A percentile compares a stretch with the other conserved stretches of the same genome.
Conservation (phyloP, 179 eudicot genomes). For the Drosera spatulata region DNA sequence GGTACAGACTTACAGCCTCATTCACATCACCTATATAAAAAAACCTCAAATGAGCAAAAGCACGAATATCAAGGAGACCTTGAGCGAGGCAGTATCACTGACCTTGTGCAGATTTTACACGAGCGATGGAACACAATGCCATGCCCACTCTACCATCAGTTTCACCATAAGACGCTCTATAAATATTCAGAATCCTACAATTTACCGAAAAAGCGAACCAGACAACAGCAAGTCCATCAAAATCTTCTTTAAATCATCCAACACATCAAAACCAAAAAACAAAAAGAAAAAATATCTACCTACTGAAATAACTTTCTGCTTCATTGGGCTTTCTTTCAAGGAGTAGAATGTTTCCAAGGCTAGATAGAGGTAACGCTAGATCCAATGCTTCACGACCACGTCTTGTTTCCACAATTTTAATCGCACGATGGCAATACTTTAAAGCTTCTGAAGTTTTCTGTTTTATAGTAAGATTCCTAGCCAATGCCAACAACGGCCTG, state of each 20-base stretch:
- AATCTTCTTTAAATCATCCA: background rate
- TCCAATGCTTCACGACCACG: constrained; percentile 46
- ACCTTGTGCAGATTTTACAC: constrained; percentile 88
- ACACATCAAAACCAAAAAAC: background rate
- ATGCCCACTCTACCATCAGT: constrained; percentile 70
- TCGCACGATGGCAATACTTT: constrained; percentile 41
- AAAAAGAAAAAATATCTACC: constrained; percentile 24
- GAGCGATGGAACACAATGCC: constrained; percentile 76
- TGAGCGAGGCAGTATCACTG: constrained; percentile 1
- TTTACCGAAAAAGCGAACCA: background rate
- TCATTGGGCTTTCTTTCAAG: constrained; percentile 52
- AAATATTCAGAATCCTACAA: constrained; percentile 49
- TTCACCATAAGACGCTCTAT: constrained; percentile 49
- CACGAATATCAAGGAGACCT: background rate
- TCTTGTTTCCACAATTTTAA: constrained; percentile 42
- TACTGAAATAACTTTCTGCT: constrained; percentile 49
- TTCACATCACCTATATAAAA: constrained; percentile 46
- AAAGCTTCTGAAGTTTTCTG: constrained; percentile 53
- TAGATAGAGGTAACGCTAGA: constrained; percentile 60
- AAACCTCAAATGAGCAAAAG: background rate
- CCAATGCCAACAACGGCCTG: constrained; percentile 67
- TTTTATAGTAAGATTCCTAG: constrained; percentile 44
- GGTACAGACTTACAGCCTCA: constrained; percentile 66
- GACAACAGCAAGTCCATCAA: background rate
- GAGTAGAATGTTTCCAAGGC: constrained; percentile 61